Percentiles rank a stretch among this genome's conserved stretches.
phyloP scores from a whole-genome alignment of 176 grass and related monocot genomes.

The Olyra latifolia region DNA sequence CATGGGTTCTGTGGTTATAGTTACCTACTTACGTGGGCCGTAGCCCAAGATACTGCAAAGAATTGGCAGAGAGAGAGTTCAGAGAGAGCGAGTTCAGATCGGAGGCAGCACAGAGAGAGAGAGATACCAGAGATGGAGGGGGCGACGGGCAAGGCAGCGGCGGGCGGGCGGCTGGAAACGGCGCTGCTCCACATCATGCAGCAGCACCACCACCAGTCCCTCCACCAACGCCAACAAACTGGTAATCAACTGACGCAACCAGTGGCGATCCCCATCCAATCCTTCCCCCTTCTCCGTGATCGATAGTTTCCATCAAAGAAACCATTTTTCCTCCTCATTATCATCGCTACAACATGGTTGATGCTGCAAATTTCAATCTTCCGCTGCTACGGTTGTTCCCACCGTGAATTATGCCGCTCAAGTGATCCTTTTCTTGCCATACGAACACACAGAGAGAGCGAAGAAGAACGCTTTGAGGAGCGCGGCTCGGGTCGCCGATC shows the following conservation, averaged over 20 bases:
- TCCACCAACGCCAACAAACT: conserved; percentile 59
- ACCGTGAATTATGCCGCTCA: background rate
- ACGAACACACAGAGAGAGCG: conserved; percentile 44
- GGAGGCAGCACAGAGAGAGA: no score
- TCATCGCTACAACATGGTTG: background rate
- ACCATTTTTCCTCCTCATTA: background rate
- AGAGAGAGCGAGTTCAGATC: background rate
- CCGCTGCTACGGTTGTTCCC: no score
- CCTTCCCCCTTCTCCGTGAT: background rate
- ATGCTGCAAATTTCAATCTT: background rate
- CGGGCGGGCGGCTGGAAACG: conserved; percentile 49
- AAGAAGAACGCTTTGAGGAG: conserved; percentile 55
- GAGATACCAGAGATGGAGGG: conserved; percentile 57
- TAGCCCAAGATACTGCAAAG: no score
- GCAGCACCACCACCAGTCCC: conserved; percentile 53
- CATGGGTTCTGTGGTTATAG: no score
- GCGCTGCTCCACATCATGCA: conserved; percentile 68
- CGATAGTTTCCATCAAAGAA: background rate
- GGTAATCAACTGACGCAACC: conserved; percentile 22
- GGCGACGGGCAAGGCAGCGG: conserved; percentile 35
- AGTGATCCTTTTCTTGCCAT: background rate
- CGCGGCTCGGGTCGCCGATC: conserved; percentile 42
- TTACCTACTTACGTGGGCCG: no score
- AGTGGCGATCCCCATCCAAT: background rate
- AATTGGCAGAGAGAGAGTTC: background rate